phyloP scores from a whole-genome alignment of 306 rosid species.

The Malus sylvestris region DNA sequence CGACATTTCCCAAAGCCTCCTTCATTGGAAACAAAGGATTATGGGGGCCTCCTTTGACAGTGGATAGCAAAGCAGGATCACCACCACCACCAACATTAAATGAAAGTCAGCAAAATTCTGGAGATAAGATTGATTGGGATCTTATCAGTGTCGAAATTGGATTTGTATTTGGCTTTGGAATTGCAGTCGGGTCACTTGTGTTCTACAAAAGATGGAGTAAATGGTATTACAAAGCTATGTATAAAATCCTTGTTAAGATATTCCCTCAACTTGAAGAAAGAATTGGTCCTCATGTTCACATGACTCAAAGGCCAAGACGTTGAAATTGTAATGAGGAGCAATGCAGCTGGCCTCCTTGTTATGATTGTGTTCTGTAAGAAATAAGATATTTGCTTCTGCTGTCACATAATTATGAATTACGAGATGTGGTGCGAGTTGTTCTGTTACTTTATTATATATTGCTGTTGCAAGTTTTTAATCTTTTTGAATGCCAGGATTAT shows the following conservation, averaged over 20 bases:
- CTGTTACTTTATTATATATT: too few species aligned
- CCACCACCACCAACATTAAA: background rate
- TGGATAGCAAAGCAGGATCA: background rate
- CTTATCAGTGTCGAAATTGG: too few species aligned
- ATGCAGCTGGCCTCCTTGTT: too few species aligned
- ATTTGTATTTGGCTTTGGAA: too few species aligned
- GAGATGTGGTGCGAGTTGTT: too few species aligned
- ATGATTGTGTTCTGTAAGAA: too few species aligned
- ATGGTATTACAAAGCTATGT: background rate
- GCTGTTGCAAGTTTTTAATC: too few species aligned
- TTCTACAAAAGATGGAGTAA: background rate
- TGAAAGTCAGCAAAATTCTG: too few species aligned
- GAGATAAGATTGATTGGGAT: too few species aligned
- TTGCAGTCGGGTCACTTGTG: background rate
- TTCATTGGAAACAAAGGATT: slow-evolving; percentile 28
- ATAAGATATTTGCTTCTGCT: too few species aligned
- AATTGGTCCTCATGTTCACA: background rate
- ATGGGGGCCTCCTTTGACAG: slow-evolving; percentile 24
- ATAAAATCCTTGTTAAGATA: background rate
- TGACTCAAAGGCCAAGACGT: background rate
- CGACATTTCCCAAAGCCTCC: slow-evolving; percentile 20
- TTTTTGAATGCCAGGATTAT: too few species aligned
- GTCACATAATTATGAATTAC: too few species aligned
- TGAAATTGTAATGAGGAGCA: background rate
- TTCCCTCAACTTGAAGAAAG: background rate